Conservation (phyloP, 2,329 filamentous ascomycete species). For the Aspergillus udagawae region DNA sequence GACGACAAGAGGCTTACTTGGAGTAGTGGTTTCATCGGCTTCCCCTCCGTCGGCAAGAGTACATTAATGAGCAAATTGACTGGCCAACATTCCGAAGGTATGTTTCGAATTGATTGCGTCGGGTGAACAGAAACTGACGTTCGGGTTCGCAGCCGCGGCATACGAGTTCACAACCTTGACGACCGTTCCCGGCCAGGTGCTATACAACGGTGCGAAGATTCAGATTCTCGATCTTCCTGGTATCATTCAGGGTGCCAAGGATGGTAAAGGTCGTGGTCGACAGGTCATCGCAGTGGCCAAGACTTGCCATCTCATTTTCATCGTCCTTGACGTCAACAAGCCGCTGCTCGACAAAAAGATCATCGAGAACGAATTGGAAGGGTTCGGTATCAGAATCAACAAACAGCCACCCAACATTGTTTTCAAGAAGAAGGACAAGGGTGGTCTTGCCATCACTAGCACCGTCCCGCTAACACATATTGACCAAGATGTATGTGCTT, state of each 20-base stretch:
- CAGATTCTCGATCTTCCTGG: constrained; percentile 98
- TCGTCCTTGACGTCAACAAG: constrained; percentile 97
- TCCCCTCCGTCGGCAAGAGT: constrained; percentile 97
- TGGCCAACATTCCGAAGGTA: constrained; percentile 86
- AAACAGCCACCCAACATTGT: constrained; percentile 96
- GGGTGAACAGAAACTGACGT: constrained; percentile 12
- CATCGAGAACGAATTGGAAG: constrained; percentile 92
- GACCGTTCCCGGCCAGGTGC: constrained; percentile 91
- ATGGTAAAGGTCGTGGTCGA: constrained; percentile 93
- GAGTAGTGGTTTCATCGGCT: constrained; percentile 79
- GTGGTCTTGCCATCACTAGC: constrained; percentile 91
- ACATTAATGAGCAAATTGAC: constrained; percentile 94
- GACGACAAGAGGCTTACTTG: constrained; percentile 10
- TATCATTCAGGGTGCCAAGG: constrained; percentile 98
- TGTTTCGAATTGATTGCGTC: background rate
- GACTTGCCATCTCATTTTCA: constrained; percentile 98
- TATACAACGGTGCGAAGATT: constrained; percentile 94
- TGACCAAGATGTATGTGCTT: constrained; percentile 62
- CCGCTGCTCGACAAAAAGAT: constrained; percentile 93
- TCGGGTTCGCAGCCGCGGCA: constrained; percentile 61
- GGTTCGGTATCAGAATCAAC: constrained; percentile 97
- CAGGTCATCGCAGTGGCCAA: constrained; percentile 99
- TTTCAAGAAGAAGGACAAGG: constrained; percentile 99
- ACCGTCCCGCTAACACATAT: constrained; percentile 91
- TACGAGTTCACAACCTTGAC: constrained; percentile 99